Conservation (phyloP, 257 asterid genomes). For the Solanum dulcamara region DNA sequence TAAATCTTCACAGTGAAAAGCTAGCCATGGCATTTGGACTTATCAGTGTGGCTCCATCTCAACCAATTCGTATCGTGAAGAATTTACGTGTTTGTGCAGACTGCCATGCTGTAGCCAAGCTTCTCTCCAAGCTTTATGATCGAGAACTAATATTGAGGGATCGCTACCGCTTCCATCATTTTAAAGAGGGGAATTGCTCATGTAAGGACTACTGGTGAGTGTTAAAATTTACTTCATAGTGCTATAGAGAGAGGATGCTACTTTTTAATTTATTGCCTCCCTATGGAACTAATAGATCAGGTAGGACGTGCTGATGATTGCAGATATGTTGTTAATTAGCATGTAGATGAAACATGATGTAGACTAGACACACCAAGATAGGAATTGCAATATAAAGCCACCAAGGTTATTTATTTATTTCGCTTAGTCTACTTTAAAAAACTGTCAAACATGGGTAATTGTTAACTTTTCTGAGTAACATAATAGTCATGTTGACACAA, state of each 20-base stretch:
- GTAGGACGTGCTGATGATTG: not conserved
- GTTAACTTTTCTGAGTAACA: not conserved
- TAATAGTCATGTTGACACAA: not conserved
- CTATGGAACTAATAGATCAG: not conserved
- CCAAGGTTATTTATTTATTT: not conserved
- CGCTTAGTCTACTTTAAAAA: not conserved
- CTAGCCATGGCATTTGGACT: constrained; percentile 72
- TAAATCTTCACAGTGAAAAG: constrained; percentile 61
- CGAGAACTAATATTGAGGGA: constrained; percentile 69
- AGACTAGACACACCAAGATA: not conserved
- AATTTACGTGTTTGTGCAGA: constrained; percentile 70
- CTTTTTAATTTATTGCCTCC: not conserved
- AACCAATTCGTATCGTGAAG: constrained; percentile 56
- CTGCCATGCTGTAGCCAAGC: constrained; percentile 58
- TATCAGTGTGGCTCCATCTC: constrained; percentile 27
- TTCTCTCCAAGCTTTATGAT: constrained; percentile 45
- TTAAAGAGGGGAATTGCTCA: constrained; percentile 50
- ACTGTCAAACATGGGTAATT: not conserved
- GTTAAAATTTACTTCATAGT: not conserved
- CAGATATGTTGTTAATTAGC: not conserved
- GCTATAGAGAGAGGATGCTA: not conserved
- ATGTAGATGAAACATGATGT: not conserved
- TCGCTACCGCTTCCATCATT: constrained; percentile 73
- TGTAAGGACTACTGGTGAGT: constrained; percentile 69
- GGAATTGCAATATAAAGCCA: not conserved